A percentile compares a stretch with the other conserved stretches of the same genome.
These are phyloP conservation scores for Ogataea henricii DNA, from an alignment of 805 yeast species.

Conservation along the genomic window DNA sequence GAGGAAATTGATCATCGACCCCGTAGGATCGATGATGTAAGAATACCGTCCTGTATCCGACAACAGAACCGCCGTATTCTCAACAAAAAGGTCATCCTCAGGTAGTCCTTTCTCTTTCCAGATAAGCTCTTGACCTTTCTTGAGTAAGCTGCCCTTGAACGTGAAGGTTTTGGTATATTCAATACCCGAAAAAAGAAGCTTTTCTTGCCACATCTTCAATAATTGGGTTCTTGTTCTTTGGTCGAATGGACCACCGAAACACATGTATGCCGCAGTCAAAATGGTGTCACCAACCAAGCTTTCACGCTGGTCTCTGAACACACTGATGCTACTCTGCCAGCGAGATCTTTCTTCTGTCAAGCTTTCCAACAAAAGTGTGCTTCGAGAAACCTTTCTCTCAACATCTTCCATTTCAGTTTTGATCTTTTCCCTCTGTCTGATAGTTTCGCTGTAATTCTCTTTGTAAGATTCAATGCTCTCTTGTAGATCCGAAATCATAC, in stretches of 20 bases:
- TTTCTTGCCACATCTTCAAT: slow-evolving; percentile 24
- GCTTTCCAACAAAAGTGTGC: slow-evolving; percentile 61
- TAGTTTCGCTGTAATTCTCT: slow-evolving; percentile 65
- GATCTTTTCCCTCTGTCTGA: slow-evolving; percentile 75
- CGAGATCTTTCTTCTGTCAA: slow-evolving; percentile 67
- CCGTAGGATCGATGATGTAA: slow-evolving; percentile 73
- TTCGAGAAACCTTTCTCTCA: slow-evolving; percentile 59
- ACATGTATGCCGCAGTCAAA: slow-evolving; percentile 59
- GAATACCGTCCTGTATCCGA: slow-evolving; percentile 42
- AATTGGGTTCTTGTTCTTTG: slow-evolving; percentile 36
- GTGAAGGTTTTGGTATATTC: slow-evolving; percentile 39
- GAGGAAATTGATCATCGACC: slow-evolving; percentile 45
- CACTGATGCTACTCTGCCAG: slow-evolving; percentile 65
- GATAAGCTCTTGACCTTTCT: slow-evolving; percentile 40
- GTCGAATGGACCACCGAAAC: slow-evolving; percentile 57
- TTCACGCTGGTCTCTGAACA: slow-evolving; percentile 48
- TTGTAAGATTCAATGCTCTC: slow-evolving; percentile 69
- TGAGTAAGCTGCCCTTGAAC: slow-evolving; percentile 40
- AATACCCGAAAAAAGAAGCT: slow-evolving; percentile 41
- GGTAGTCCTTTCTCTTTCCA: slow-evolving; percentile 61
- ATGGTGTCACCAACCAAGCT: slow-evolving; percentile 65
- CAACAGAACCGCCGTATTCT: slow-evolving; percentile 58
- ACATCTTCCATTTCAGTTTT: slow-evolving; percentile 70
- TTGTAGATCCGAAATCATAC: slow-evolving; percentile 78
- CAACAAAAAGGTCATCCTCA: slow-evolving; percentile 60